Conservation (phyloP, 495 filamentous ascomycete species). For the Daldinia childiae region DNA sequence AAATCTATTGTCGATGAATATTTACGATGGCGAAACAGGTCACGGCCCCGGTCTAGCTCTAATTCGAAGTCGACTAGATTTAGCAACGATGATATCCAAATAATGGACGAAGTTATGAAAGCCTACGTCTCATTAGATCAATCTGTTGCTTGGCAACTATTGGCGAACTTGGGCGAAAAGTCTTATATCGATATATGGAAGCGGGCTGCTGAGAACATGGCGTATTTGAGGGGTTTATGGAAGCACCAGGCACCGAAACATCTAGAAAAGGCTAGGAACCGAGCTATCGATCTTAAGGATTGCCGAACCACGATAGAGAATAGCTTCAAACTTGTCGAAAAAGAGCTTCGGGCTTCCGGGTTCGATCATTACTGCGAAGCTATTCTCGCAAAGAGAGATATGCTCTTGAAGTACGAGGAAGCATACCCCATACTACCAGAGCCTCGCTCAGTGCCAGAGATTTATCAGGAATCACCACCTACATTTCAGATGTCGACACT, state of each 20-base stretch:
- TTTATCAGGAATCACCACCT: not conserved
- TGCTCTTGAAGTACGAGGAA: constrained; percentile 30
- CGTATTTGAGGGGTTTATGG: constrained; percentile 5
- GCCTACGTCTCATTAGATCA: not conserved
- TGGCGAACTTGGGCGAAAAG: constrained; percentile 7
- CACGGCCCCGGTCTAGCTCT: not conserved
- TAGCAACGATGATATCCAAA: not conserved
- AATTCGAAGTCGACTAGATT: constrained; percentile 12
- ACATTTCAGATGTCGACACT: constrained; percentile 1
- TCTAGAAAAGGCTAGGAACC: constrained; percentile 2
- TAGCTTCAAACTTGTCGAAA: constrained; percentile 1
- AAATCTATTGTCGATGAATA: constrained; percentile 21
- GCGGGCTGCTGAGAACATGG: constrained; percentile 28
- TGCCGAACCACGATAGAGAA: constrained; percentile 6
- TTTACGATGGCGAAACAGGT: constrained; percentile 9
- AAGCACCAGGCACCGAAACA: constrained; percentile 15
- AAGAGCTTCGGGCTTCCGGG: constrained; percentile 12
- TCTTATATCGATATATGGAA: constrained; percentile 30
- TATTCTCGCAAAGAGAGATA: constrained; percentile 13
- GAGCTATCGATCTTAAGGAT: constrained; percentile 12
- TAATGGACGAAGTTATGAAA: not conserved
- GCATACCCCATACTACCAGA: constrained; percentile 21
- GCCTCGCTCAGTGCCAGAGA: not conserved
- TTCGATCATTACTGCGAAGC: not conserved
- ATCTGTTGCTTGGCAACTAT: not conserved